Evolutionary conservation across 2,329 filamentous ascomycete genomes (phyloP).

Genomic region (Pseudocercospora fijiensis): DNA sequence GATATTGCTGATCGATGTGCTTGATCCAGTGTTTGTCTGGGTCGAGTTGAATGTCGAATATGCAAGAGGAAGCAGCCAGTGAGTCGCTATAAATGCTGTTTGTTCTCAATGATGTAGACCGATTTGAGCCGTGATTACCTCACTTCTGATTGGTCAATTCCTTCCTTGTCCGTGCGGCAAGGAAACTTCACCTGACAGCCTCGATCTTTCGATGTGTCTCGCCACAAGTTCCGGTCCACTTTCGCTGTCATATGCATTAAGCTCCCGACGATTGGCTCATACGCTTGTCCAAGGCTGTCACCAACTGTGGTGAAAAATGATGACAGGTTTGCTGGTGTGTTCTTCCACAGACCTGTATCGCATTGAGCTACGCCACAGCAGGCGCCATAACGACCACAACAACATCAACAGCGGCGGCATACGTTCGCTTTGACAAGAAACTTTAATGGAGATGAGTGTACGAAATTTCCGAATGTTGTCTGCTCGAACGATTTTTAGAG

Average conservation of each 20-base stretch:
- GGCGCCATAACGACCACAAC: neutral
- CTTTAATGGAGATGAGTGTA: neutral
- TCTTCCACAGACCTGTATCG: neutral
- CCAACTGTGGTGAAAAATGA: neutral
- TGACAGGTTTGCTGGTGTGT: neutral
- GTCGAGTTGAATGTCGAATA: neutral
- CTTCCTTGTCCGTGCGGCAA: too few species aligned
- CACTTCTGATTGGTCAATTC: neutral
- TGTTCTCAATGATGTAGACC: too few species aligned
- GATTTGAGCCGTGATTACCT: too few species aligned
- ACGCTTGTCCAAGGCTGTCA: neutral
- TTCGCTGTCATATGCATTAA: neutral
- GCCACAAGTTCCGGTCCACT: neutral
- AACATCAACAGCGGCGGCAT: too few species aligned
- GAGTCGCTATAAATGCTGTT: neutral
- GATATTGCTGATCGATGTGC: neutral
- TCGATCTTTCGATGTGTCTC: neutral
- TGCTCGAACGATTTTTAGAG: neutral
- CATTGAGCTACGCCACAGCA: neutral
- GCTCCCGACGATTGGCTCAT: neutral
- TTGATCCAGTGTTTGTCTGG: neutral
- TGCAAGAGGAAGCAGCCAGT: neutral
- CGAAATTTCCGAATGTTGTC: neutral
- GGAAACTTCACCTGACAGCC: neutral
- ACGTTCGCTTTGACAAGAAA: neutral